Conservation (phyloP, 352 stramenopile genomes). For the Globisporangium viniferum region DNA sequence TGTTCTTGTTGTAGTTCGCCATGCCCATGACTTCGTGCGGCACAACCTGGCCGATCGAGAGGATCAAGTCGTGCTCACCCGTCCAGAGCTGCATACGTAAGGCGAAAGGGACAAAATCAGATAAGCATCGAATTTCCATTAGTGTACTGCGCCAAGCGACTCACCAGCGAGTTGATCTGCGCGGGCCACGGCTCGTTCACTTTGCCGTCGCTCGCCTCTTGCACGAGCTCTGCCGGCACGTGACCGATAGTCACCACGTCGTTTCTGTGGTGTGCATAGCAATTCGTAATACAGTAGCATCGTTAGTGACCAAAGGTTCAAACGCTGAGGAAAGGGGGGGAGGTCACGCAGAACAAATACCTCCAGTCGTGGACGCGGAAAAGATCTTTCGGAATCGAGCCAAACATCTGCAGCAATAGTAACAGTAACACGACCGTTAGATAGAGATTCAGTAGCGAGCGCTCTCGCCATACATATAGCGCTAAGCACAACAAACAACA, state of each 20-base stretch:
- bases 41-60: slow-evolving; percentile 97
- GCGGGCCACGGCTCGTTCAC: slow-evolving; percentile 95
- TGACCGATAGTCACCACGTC: slow-evolving; percentile 96
- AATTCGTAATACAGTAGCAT: background rate
- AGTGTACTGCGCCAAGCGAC: slow-evolving; percentile 10
- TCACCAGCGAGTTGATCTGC: slow-evolving; percentile 95
- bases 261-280: slow-evolving; percentile 53
- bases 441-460: background rate
- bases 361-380: slow-evolving; percentile 96
- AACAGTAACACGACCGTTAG: background rate
- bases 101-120: background rate
- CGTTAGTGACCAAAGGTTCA: background rate
- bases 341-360: slow-evolving; percentile 19
- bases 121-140: background rate
- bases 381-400: slow-evolving; percentile 77
- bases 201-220: slow-evolving; percentile 92
- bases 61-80: slow-evolving; percentile 89
- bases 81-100: slow-evolving; percentile 76
- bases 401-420: slow-evolving; percentile 87
- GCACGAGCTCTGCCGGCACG: slow-evolving; percentile 91
- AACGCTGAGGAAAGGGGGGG: background rate
- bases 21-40: slow-evolving; percentile 98
- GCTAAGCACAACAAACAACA: background rate
- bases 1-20: slow-evolving; percentile 99
- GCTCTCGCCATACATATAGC: background rate